These are phyloP conservation scores for Simmondsia chinensis DNA, from an alignment of 148 eudicot species.

Conservation along the genomic window DNA sequence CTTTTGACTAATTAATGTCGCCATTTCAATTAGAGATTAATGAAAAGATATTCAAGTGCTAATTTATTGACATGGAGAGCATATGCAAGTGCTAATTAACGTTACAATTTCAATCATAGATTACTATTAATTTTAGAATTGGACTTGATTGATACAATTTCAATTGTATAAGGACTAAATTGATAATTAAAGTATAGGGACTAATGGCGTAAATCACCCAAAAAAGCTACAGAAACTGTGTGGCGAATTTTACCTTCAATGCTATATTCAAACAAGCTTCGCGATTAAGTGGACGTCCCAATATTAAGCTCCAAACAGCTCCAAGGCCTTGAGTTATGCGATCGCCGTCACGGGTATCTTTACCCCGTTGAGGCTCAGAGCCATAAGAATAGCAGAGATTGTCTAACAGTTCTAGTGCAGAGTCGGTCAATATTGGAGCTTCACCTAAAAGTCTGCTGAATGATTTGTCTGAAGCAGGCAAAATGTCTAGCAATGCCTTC, in stretches of 20 bases:
- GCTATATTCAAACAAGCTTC: constrained; percentile 75
- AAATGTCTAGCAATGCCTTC: constrained; percentile 60
- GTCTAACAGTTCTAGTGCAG: constrained; percentile 56
- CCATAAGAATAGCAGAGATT: constrained; percentile 54
- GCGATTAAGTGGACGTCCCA: constrained; percentile 69
- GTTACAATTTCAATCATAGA: too few relatives aligned
- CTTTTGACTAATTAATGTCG: too few relatives aligned
- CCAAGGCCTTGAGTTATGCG: constrained; percentile 97
- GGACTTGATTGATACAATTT: too few relatives aligned
- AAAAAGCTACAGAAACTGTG: too few relatives aligned
- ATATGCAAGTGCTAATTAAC: too few relatives aligned
- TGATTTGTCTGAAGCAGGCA: constrained; percentile 88
- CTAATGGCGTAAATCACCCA: too few relatives aligned
- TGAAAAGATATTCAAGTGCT: too few relatives aligned
- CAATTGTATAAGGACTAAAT: too few relatives aligned
- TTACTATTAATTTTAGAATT: too few relatives aligned
- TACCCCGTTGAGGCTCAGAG: constrained; percentile 22
- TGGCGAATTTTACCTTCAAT: constrained; percentile 71
- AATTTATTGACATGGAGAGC: too few relatives aligned
- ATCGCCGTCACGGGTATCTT: constrained; percentile 67
- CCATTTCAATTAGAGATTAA: too few relatives aligned
- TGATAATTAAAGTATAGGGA: too few relatives aligned
- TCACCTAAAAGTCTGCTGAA: constrained; percentile 91
- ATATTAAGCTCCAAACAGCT: constrained; percentile 82
- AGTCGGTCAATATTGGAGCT: constrained; percentile 69